These are phyloP conservation scores for Conticribra weissflogii DNA, from an alignment of 108 stramenopile species.

Conservation along the genomic window DNA sequence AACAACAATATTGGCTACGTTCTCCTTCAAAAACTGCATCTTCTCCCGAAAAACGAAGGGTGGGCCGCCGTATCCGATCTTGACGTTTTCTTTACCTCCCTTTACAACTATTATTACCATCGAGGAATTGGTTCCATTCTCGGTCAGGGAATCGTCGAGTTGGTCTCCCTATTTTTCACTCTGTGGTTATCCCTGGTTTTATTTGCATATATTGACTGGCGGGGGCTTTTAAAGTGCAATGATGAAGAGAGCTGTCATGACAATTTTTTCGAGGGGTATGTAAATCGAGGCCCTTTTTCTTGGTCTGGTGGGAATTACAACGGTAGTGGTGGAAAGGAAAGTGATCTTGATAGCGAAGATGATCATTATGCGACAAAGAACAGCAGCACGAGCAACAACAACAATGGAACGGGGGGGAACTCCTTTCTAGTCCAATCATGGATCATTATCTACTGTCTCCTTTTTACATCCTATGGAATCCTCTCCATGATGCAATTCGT, in stretches of 20 bases:
- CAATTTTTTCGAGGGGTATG: slow-evolving; percentile 50
- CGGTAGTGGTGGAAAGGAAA: background rate
- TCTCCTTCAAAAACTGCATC: slow-evolving; percentile 56
- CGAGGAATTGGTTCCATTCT: slow-evolving; percentile 89
- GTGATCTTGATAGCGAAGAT: background rate
- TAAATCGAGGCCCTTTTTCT: slow-evolving; percentile 31
- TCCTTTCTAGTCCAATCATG: slow-evolving; percentile 43
- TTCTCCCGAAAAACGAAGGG: slow-evolving; percentile 59
- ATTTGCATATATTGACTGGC: slow-evolving; percentile 91
- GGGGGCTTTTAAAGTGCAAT: slow-evolving; percentile 66
- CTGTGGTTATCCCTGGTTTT: slow-evolving; percentile 85
- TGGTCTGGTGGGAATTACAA: background rate
- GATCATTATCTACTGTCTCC: slow-evolving; percentile 56
- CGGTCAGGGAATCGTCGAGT: slow-evolving; percentile 81
- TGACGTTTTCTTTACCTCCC: slow-evolving; percentile 82
- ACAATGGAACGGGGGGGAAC: slow-evolving; percentile 2
- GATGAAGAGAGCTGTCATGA: slow-evolving; percentile 84
- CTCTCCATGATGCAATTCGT: slow-evolving; percentile 57
- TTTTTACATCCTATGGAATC: slow-evolving; percentile 69
- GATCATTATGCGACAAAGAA: background rate
- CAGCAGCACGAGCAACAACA: background rate
- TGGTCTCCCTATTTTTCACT: slow-evolving; percentile 88
- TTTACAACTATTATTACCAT: slow-evolving; percentile 93
- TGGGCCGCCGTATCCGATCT: slow-evolving; percentile 83
- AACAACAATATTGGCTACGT: slow-evolving; percentile 58